phyloP scores from a whole-genome alignment of 2,329 filamentous ascomycete genomes.

The Hysterium pulicare region DNA sequence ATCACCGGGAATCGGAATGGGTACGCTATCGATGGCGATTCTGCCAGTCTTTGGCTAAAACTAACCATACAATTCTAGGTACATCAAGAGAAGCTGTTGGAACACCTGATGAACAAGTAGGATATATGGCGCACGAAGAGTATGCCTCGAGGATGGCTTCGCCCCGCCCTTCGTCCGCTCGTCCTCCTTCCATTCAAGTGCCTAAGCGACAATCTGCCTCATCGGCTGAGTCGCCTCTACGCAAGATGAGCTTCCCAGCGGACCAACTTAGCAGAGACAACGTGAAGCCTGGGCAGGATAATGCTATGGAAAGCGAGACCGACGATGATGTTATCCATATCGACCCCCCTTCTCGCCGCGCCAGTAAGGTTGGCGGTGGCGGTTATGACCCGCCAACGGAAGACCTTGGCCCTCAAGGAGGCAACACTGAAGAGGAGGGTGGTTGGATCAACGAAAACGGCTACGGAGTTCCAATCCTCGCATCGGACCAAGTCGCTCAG shows the following conservation, averaged over 20 bases:
- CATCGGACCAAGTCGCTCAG: constrained; percentile 80
- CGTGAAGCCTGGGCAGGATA: constrained; percentile 17
- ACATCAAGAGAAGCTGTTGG: constrained; percentile 61
- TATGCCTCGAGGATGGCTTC: constrained; percentile 73
- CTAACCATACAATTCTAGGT: constrained; percentile 55
- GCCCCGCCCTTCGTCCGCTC: constrained; percentile 54
- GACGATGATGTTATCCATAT: constrained; percentile 71
- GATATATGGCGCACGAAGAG: constrained; percentile 81
- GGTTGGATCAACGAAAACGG: constrained; percentile 57
- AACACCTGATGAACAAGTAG: constrained; percentile 87
- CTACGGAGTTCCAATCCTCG: constrained; percentile 77
- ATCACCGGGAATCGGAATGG: constrained; percentile 54
- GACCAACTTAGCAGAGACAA: constrained; percentile 39
- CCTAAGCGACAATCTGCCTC: constrained; percentile 43
- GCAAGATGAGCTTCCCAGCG: constrained; percentile 48
- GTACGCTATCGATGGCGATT: constrained; percentile 39
- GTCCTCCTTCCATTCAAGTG: constrained; percentile 43
- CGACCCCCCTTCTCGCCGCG: constrained; percentile 58
- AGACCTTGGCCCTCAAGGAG: constrained; percentile 46
- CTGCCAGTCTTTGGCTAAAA: constrained; percentile 39
- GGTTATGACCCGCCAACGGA: constrained; percentile 53
- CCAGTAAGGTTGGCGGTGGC: constrained; percentile 44
- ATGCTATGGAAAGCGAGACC: constrained; percentile 45
- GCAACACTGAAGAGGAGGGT: constrained; percentile 45
- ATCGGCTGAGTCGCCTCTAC: constrained; percentile 50